These are phyloP conservation scores for Arabidopsis thaliana DNA, from an alignment of 345 rosid genomes.

Conservation along the genomic window DNA sequence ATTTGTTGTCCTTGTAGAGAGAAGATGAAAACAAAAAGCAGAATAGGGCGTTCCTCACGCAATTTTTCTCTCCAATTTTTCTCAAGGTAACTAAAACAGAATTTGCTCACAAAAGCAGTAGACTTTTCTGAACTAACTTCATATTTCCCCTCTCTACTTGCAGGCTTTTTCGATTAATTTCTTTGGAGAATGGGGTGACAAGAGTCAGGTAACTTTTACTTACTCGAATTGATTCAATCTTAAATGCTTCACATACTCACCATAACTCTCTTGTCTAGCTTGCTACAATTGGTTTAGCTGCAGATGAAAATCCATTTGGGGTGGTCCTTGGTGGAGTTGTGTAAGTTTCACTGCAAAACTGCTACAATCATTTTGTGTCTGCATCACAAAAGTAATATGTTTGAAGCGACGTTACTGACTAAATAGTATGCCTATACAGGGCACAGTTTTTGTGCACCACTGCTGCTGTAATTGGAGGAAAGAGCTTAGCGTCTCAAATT, in stretches of 20 bases:
- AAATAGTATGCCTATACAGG: constrained; percentile 47
- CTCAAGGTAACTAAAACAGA: constrained; percentile 63
- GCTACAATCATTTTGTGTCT: not conserved
- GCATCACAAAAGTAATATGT: not conserved
- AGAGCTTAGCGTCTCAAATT: constrained; percentile 96
- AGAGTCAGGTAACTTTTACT: constrained; percentile 78
- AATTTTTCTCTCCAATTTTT: constrained; percentile 87
- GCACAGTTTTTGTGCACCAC: constrained; percentile 90
- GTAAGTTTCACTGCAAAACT: constrained; percentile 54
- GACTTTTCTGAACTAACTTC: constrained; percentile 25
- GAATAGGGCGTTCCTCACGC: constrained; percentile 70
- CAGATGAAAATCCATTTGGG: constrained; percentile 92
- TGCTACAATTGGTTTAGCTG: constrained; percentile 96
- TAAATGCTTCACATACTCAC: constrained; percentile 31
- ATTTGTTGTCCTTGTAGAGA: constrained; percentile 47
- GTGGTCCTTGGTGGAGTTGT: constrained; percentile 90
- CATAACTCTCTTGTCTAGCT: constrained; percentile 57
- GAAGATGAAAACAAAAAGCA: constrained; percentile 81
- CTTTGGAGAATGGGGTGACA: constrained; percentile 99
- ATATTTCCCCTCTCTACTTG: constrained; percentile 30
- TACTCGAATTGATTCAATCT: not conserved
- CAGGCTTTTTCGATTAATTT: constrained; percentile 98
- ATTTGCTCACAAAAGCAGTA: not conserved
- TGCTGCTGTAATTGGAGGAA: constrained; percentile 97
- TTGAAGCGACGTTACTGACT: constrained; percentile 19